Conservation (phyloP, 129 eudicot genomes). For the Ambrosia artemisiifolia region DNA sequence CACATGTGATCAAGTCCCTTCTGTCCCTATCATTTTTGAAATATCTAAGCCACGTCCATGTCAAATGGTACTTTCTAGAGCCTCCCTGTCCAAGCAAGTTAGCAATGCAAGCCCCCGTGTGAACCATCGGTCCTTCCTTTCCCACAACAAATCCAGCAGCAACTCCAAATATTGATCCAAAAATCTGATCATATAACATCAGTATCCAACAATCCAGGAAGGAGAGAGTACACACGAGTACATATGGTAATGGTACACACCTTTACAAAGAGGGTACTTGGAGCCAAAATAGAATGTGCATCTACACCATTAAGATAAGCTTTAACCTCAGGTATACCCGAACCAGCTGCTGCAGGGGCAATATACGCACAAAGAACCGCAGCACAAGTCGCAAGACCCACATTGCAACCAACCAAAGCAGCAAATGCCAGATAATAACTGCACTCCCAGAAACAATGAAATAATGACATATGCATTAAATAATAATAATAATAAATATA, state of each 20-base stretch:
- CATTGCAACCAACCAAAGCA: constrained; percentile 77
- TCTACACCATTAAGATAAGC: constrained; percentile 97
- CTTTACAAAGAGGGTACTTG: constrained; percentile 94
- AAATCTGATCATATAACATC: constrained; percentile 48
- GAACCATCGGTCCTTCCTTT: constrained; percentile 99
- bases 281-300: constrained; percentile 96
- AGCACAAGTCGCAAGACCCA: constrained; percentile 75
- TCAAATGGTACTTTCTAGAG: constrained; percentile 86
- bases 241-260: constrained; percentile 32
- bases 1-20: constrained; percentile 96
- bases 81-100: constrained; percentile 98
- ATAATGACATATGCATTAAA: background rate
- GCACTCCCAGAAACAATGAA: constrained; percentile 36
- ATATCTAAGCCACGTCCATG: constrained; percentile 92
- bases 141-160: constrained; percentile 99
- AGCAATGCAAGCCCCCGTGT: constrained; percentile 97
- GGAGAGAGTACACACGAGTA: background rate
- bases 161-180: constrained; percentile 93
- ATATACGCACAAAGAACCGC: constrained; percentile 81
- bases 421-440: constrained; percentile 76
- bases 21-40: constrained; percentile 97
- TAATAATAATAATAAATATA: background rate
- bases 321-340: constrained; percentile 98
- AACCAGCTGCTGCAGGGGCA: constrained; percentile 99
- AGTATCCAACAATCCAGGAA: background rate